Evolutionary conservation across 345 rosid species (phyloP).

Genomic region (Nasturtium officinale): DNA sequence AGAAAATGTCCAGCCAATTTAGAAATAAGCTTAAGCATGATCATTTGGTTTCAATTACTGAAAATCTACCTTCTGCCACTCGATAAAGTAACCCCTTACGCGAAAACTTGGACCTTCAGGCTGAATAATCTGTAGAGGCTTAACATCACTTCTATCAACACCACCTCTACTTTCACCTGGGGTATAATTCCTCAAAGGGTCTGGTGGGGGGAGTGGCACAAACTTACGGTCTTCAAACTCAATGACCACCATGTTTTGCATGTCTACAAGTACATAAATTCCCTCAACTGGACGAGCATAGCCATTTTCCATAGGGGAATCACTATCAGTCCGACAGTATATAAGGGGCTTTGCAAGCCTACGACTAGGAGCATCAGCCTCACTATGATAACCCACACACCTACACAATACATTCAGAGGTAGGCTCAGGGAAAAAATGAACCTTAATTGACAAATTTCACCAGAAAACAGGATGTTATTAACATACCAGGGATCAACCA

Average conservation of each 20-base stretch:
- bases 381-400: constrained; percentile 85
- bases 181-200: constrained; percentile 87
- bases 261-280: constrained; percentile 76
- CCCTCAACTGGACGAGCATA: constrained; percentile 97
- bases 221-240: constrained; percentile 89
- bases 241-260: constrained; percentile 88
- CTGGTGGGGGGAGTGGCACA: constrained; percentile 88
- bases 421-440: constrained; percentile 6
- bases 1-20: constrained; percentile 40
- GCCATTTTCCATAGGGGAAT: constrained; percentile 95
- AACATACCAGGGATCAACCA: constrained; percentile 86
- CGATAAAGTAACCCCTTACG: constrained; percentile 72
- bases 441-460: constrained; percentile 20
- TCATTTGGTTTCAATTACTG: not conserved
- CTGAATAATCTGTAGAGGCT: constrained; percentile 80
- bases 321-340: constrained; percentile 92
- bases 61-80: constrained; percentile 82
- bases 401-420: constrained; percentile 44
- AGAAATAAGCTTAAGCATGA: constrained; percentile 21
- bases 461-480: not conserved
- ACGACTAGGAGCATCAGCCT: constrained; percentile 79
- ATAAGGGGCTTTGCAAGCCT: constrained; percentile 91
- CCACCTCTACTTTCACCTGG: constrained; percentile 89
- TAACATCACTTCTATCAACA: constrained; percentile 91
- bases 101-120: constrained; percentile 98